Evolutionary conservation across 257 asterid species (phyloP).

Genomic region (Nicotiana attenuata): DNA sequence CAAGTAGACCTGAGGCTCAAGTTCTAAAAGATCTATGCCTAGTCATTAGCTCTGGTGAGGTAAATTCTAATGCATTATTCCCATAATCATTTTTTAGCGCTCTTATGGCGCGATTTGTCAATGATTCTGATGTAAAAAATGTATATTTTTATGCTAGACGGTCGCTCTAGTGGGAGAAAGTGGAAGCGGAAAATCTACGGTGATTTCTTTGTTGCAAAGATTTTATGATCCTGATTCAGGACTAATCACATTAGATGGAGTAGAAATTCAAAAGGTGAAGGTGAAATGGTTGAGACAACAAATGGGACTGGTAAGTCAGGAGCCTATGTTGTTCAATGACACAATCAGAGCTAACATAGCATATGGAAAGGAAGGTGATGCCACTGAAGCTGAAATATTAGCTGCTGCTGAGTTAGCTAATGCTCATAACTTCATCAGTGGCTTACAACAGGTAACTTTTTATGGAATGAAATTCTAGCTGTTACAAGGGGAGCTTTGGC

Average conservation of each 20-base stretch:
- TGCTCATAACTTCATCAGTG: slow-evolving; percentile 44
- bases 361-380: slow-evolving; percentile 41
- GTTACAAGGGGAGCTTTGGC: too few species aligned
- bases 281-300: slow-evolving; percentile 51
- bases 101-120: background rate
- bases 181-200: slow-evolving; percentile 59
- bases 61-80: background rate
- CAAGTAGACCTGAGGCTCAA: slow-evolving; percentile 74
- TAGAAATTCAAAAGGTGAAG: slow-evolving; percentile 22
- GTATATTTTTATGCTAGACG: slow-evolving; percentile 25
- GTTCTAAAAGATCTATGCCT: slow-evolving; percentile 61
- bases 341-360: slow-evolving; percentile 45
- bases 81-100: background rate
- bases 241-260: slow-evolving; percentile 34
- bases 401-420: slow-evolving; percentile 49
- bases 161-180: slow-evolving; percentile 60
- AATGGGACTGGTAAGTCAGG: slow-evolving; percentile 57
- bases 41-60: slow-evolving; percentile 73
- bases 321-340: slow-evolving; percentile 41
- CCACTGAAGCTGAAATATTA: slow-evolving; percentile 37
- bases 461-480: too few species aligned
- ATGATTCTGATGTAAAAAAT: background rate
- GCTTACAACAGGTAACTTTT: slow-evolving; percentile 31
- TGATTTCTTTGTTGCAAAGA: slow-evolving; percentile 43
- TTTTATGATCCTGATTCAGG: slow-evolving; percentile 51